A percentile compares a stretch with the other conserved stretches of the same genome.
These are phyloP conservation scores for Juglanconis oblonga DNA, from an alignment of 2,329 filamentous ascomycete genomes.

Conservation along the genomic window DNA sequence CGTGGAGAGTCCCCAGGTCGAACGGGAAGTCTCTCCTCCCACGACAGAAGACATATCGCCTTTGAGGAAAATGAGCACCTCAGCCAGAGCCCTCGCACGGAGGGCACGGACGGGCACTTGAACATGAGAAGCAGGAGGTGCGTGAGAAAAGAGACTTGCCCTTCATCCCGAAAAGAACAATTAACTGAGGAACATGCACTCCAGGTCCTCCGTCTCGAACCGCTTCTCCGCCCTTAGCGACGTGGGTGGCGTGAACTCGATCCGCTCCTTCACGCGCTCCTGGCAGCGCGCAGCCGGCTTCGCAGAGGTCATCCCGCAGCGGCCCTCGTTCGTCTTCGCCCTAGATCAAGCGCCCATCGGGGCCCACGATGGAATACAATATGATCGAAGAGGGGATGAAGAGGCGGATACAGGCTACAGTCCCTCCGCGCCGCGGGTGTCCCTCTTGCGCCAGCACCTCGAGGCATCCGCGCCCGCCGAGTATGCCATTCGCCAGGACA, in stretches of 20 bases:
- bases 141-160: neutral
- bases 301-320: slow-evolving; percentile 78
- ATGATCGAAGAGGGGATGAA: slow-evolving; percentile 36
- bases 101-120: slow-evolving; percentile 25
- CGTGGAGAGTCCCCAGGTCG: slow-evolving; percentile 37
- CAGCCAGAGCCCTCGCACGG: slow-evolving; percentile 33
- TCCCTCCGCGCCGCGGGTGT: slow-evolving; percentile 29
- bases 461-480: slow-evolving; percentile 35
- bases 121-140: slow-evolving; percentile 35
- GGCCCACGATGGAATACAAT: slow-evolving; percentile 34
- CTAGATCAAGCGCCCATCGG: slow-evolving; percentile 50
- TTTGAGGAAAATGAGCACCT: slow-evolving; percentile 46
- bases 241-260: slow-evolving; percentile 87
- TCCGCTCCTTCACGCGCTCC: slow-evolving; percentile 88
- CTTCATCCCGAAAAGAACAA: neutral
- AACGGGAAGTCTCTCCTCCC: slow-evolving; percentile 38
- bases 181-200: neutral
- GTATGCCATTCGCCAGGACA: slow-evolving; percentile 24
- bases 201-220: slow-evolving; percentile 57
- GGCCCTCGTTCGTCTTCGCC: slow-evolving; percentile 68
- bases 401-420: slow-evolving; percentile 30
- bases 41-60: slow-evolving; percentile 38
- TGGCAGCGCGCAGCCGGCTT: slow-evolving; percentile 91
- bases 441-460: slow-evolving; percentile 52
- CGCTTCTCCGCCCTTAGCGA: slow-evolving; percentile 60